phyloP scores from a whole-genome alignment of 2,329 filamentous ascomycete genomes.

The Ustilaginoidea virens region DNA sequence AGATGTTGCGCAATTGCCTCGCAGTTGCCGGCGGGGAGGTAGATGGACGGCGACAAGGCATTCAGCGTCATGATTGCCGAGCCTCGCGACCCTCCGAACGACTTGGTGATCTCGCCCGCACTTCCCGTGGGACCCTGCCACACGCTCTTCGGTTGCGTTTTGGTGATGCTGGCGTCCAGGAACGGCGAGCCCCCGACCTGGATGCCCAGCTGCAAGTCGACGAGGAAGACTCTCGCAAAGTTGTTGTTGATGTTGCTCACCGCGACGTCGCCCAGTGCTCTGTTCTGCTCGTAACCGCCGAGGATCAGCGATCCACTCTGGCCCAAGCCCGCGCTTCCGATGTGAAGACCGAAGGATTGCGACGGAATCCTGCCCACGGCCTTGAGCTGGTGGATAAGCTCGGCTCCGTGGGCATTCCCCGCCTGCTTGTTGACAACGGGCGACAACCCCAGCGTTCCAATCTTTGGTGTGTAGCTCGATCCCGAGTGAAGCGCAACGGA shows the following conservation, averaged over 20 bases:
- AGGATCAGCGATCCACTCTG: background rate
- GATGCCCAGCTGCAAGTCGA: background rate
- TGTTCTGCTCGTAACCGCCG: background rate
- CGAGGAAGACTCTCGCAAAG: background rate
- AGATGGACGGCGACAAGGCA: background rate
- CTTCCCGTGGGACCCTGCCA: background rate
- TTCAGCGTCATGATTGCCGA: background rate
- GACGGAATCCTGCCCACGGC: background rate
- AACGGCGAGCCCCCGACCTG: background rate
- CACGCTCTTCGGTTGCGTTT: background rate
- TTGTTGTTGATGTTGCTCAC: background rate
- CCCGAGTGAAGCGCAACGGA: too few relatives aligned
- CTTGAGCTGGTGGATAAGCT: background rate
- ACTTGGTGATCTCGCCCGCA: background rate
- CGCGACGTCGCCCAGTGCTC: background rate
- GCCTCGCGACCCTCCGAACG: background rate
- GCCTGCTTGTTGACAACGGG: too few relatives aligned
- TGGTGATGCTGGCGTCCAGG: background rate
- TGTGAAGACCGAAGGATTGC: background rate
- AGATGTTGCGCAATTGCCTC: background rate
- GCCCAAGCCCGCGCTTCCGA: background rate
- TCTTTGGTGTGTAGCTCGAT: too few relatives aligned
- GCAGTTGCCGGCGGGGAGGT: background rate
- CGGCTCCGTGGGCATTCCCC: background rate
- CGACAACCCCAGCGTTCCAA: background rate